Conservation (phyloP, 768 basidiomycete species). For the Lactarius indigo region DNA sequence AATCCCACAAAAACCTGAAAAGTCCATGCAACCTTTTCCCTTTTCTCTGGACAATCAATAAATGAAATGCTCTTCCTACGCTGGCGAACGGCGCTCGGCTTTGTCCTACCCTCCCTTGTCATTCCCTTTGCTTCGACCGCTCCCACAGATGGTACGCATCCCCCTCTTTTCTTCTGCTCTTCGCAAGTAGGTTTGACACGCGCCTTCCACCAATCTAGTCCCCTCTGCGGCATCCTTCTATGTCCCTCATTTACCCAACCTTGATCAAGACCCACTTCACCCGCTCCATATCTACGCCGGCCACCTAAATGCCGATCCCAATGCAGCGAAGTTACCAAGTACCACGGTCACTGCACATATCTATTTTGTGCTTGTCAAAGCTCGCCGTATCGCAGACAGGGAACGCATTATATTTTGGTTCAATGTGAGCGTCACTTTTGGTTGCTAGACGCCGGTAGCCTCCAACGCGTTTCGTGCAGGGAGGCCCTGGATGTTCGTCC, state of each 20-base stretch:
- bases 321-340: slow-evolving; percentile 43
- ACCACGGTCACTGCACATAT: slow-evolving; percentile 74
- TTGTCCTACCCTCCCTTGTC: neutral
- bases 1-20: neutral
- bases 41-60: neutral
- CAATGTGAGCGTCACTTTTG: slow-evolving; percentile 60
- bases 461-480: slow-evolving; percentile 43
- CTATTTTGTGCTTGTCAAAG: slow-evolving; percentile 88
- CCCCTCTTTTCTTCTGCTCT: neutral
- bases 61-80: neutral
- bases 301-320: slow-evolving; percentile 77
- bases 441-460: neutral
- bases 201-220: slow-evolving; percentile 37
- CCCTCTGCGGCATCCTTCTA: slow-evolving; percentile 85
- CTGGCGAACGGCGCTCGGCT: neutral
- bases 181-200: neutral
- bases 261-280: slow-evolving; percentile 65
- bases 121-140: slow-evolving; percentile 7
- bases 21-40: slow-evolving; percentile 1
- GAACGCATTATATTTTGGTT: slow-evolving; percentile 95
- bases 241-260: slow-evolving; percentile 68
- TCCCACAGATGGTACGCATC: slow-evolving; percentile 23
- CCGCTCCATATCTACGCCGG: slow-evolving; percentile 83
- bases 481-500: slow-evolving; percentile 95
- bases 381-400: slow-evolving; percentile 82